Conservation (phyloP, 1,284 basidiomycete genomes). For the Ustilago xerochloae region DNA sequence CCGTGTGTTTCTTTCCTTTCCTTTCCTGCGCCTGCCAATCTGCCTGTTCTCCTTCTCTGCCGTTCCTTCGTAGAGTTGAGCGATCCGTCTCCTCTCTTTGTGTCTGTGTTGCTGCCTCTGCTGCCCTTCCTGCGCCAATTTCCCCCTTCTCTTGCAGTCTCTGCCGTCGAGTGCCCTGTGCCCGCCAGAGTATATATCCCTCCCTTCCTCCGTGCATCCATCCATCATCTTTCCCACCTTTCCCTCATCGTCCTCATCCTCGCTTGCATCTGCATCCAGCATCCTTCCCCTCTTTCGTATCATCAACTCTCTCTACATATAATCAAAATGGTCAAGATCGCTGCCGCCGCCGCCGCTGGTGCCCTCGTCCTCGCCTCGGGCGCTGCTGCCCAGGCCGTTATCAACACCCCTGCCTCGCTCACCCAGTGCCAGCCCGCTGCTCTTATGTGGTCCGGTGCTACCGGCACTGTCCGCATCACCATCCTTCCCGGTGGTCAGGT, state of each 20-base stretch:
- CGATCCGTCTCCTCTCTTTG: neutral
- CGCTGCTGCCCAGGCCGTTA: slow-evolving; percentile 27
- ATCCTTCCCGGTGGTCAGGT: slow-evolving; percentile 45
- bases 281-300: slow-evolving; percentile 6
- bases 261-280: slow-evolving; percentile 4
- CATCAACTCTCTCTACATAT: neutral
- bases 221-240: neutral
- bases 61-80: slow-evolving; percentile 10
- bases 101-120: neutral
- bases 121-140: neutral
- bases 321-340: slow-evolving; percentile 52
- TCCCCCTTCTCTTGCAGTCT: neutral
- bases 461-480: slow-evolving; percentile 38
- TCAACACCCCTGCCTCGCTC: slow-evolving; percentile 48
- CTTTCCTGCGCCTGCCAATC: too few species aligned
- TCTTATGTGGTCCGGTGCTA: slow-evolving; percentile 37
- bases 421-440: slow-evolving; percentile 44
- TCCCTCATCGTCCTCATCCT: slow-evolving; percentile 3
- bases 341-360: slow-evolving; percentile 41
- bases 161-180: neutral
- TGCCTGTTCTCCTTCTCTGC: neutral
- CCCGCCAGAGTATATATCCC: slow-evolving; percentile 27
- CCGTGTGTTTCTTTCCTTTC: too few species aligned
- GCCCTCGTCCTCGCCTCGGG: slow-evolving; percentile 48
- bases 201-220: slow-evolving; percentile 7